These are phyloP conservation scores for Colletotrichum sp. DNA, from an alignment of 2,329 filamentous ascomycete species.

Conservation along the genomic window DNA sequence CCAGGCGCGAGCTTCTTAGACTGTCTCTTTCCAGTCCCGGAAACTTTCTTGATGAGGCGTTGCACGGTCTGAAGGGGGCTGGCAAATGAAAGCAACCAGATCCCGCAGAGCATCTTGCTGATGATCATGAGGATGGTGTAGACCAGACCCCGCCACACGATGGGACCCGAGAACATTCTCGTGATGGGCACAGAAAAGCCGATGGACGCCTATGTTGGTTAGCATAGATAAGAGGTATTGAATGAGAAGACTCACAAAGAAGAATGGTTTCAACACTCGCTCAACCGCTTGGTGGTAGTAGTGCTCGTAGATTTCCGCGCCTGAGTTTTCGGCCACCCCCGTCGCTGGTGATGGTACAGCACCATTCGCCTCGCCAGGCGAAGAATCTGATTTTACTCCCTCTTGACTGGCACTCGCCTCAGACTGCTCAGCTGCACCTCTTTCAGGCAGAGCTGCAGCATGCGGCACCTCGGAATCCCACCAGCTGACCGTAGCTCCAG, in stretches of 20 bases:
- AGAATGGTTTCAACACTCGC: slow-evolving; percentile 70
- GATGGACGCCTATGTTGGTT: slow-evolving; percentile 55
- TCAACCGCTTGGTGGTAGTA: slow-evolving; percentile 46
- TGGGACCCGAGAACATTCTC: slow-evolving; percentile 65
- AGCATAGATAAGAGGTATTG: background rate
- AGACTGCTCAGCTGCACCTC: background rate
- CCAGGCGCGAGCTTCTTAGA: slow-evolving; percentile 4
- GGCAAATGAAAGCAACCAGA: slow-evolving; percentile 57
- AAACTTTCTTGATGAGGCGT: background rate
- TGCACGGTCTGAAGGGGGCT: slow-evolving; percentile 14
- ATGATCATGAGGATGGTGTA: slow-evolving; percentile 75
- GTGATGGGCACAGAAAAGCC: slow-evolving; percentile 81
- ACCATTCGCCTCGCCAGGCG: background rate
- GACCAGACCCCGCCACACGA: slow-evolving; percentile 76
- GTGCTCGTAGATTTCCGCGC: slow-evolving; percentile 36
- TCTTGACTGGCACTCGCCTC: background rate
- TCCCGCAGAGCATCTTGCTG: slow-evolving; percentile 63
- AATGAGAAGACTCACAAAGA: slow-evolving; percentile 62
- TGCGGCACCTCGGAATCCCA: slow-evolving; percentile 51
- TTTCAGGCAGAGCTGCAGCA: background rate
- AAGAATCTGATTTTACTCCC: background rate
- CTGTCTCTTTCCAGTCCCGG: background rate
- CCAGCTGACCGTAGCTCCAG: slow-evolving; percentile 65
- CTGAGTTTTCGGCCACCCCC: background rate
- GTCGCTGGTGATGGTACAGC: background rate